phyloP scores from a whole-genome alignment of 345 rosid species.

The Reutealis trisperma region DNA sequence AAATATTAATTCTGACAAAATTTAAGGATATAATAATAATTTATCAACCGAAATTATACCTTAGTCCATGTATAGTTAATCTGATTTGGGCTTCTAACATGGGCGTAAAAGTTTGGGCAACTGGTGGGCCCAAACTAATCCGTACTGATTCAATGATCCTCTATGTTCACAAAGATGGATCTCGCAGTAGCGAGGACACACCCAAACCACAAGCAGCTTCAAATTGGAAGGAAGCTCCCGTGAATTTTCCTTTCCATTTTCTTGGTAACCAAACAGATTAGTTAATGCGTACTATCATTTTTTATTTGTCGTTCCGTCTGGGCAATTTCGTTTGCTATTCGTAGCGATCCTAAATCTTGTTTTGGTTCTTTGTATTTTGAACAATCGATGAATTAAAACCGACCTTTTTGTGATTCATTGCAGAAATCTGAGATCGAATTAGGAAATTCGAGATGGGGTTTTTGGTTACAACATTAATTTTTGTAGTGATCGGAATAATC shows the following conservation, averaged over 20 bases:
- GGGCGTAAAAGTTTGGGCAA: neutral
- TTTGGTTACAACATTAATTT: conserved; percentile 75
- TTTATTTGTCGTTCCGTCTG: neutral
- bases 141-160: neutral
- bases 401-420: neutral
- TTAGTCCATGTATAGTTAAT: too few relatives aligned
- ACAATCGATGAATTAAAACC: neutral
- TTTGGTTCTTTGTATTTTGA: neutral
- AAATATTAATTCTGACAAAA: too few relatives aligned
- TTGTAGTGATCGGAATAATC: conserved; percentile 76
- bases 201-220: neutral
- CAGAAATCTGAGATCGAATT: conserved; percentile 16
- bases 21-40: too few relatives aligned
- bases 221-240: neutral
- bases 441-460: conserved; percentile 62
- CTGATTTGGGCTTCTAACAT: too few relatives aligned
- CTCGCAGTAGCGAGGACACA: neutral
- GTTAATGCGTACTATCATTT: neutral
- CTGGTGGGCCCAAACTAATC: neutral
- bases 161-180: neutral
- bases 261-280: neutral
- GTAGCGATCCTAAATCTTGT: neutral
- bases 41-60: too few relatives aligned
- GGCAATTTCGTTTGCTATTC: neutral
- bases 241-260: neutral